phyloP scores from a whole-genome alignment of 805 yeast species.

The Tetrapisispora taiwanensis region DNA sequence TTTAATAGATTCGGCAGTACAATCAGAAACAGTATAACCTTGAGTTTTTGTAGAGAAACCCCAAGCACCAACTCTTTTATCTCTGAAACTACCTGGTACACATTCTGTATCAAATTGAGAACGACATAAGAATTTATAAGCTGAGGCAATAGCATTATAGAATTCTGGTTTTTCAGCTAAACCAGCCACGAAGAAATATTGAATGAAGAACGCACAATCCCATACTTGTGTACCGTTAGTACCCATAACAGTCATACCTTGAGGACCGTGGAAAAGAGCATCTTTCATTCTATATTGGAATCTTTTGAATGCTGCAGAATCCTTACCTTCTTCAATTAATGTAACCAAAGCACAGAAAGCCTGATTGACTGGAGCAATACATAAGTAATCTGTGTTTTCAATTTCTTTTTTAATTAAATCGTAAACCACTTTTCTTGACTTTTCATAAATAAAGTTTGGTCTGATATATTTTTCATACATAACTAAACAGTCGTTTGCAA shows the following conservation, averaged over 20 bases:
- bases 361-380: slow-evolving; percentile 90
- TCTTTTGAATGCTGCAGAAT: slow-evolving; percentile 49
- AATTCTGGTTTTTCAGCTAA: slow-evolving; percentile 60
- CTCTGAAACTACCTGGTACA: slow-evolving; percentile 69
- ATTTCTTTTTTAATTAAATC: slow-evolving; percentile 65
- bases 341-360: slow-evolving; percentile 74
- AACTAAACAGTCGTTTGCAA: slow-evolving; percentile 49
- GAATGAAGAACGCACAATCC: slow-evolving; percentile 90
- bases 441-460: slow-evolving; percentile 59
- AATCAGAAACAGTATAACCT: slow-evolving; percentile 93
- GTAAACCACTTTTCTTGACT: slow-evolving; percentile 44
- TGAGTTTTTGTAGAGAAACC: slow-evolving; percentile 93
- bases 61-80: slow-evolving; percentile 82
- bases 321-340: slow-evolving; percentile 56
- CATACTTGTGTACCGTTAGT: slow-evolving; percentile 97
- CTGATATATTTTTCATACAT: slow-evolving; percentile 62
- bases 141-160: slow-evolving; percentile 49
- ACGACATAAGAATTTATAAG: slow-evolving; percentile 61
- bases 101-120: slow-evolving; percentile 83
- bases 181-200: slow-evolving; percentile 71
- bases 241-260: slow-evolving; percentile 90
- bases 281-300: slow-evolving; percentile 59
- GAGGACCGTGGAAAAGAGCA: slow-evolving; percentile 71
- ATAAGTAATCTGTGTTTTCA: slow-evolving; percentile 64
- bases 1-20: slow-evolving; percentile 92